Conservation (phyloP, 305 asterid genomes). For the Andrographis paniculata region DNA sequence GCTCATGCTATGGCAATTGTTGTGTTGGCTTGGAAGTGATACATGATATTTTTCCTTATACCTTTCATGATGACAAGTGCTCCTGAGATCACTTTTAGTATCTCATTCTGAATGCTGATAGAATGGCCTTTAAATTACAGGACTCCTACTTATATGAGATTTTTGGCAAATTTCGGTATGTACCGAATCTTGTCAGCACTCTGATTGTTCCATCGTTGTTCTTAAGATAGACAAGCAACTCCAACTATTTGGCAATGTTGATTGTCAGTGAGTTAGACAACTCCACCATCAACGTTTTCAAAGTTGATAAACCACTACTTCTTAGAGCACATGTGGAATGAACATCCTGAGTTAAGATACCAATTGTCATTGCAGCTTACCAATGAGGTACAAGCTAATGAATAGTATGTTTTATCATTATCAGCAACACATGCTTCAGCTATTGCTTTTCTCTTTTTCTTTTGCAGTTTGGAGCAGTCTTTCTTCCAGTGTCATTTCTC, state of each 20-base stretch:
- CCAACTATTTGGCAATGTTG: not conserved
- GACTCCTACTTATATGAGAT: too few relatives aligned
- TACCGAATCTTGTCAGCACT: not conserved
- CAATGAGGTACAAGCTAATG: not conserved
- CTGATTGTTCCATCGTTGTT: not conserved
- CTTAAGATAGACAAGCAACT: not conserved
- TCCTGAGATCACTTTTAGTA: too few relatives aligned
- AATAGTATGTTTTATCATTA: not conserved
- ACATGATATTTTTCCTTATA: not conserved
- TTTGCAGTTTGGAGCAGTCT: not conserved
- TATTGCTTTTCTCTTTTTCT: not conserved
- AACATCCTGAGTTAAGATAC: not conserved
- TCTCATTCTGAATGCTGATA: too few relatives aligned
- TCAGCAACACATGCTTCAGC: too few relatives aligned
- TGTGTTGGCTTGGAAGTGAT: not conserved
- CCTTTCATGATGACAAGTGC: too few relatives aligned
- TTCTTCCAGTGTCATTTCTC: not conserved
- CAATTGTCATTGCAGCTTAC: not conserved
- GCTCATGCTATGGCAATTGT: not conserved
- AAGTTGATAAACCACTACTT: too few relatives aligned
- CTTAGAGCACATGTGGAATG: too few relatives aligned
- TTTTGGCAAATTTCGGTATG: not conserved
- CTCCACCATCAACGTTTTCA: not conserved
- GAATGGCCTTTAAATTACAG: too few relatives aligned
- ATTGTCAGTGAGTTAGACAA: not conserved